These are phyloP conservation scores for Nothopassalora personata DNA, from an alignment of 2,329 filamentous ascomycete species.

Conservation along the genomic window DNA sequence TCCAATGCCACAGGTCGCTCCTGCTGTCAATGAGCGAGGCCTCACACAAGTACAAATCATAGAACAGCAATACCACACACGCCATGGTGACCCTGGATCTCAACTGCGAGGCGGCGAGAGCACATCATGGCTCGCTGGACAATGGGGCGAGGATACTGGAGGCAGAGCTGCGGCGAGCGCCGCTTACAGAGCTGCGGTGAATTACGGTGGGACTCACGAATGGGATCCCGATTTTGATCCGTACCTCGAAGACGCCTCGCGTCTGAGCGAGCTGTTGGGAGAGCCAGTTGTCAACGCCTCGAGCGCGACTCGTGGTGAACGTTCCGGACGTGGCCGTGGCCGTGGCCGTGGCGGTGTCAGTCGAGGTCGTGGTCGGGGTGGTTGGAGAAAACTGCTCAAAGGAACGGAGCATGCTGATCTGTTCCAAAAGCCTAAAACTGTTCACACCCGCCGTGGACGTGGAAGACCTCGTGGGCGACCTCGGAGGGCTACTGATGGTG, in stretches of 20 bases:
- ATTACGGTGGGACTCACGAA: neutral
- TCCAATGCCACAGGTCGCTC: neutral
- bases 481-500: constrained; percentile 60
- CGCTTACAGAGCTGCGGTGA: neutral
- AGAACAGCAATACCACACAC: neutral
- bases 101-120: neutral
- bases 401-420: constrained; percentile 31
- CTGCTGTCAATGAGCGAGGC: neutral
- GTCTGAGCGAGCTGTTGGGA: neutral
- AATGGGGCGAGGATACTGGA: neutral
- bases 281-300: neutral
- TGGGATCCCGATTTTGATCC: constrained; percentile 1
- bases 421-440: constrained; percentile 2
- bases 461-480: constrained; percentile 23
- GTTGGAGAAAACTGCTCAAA: constrained; percentile 31
- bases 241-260: neutral
- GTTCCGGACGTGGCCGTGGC: constrained; percentile 5
- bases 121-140: neutral
- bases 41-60: neutral
- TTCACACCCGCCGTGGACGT: constrained; percentile 5
- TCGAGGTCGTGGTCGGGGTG: constrained; percentile 22
- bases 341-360: constrained; percentile 14
- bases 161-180: neutral
- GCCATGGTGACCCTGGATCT: neutral
- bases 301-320: neutral